Percentiles rank a stretch among this genome's conserved stretches.
These are phyloP conservation scores for Moringa oleifera DNA, from an alignment of 345 rosid species.

Conservation along the genomic window DNA sequence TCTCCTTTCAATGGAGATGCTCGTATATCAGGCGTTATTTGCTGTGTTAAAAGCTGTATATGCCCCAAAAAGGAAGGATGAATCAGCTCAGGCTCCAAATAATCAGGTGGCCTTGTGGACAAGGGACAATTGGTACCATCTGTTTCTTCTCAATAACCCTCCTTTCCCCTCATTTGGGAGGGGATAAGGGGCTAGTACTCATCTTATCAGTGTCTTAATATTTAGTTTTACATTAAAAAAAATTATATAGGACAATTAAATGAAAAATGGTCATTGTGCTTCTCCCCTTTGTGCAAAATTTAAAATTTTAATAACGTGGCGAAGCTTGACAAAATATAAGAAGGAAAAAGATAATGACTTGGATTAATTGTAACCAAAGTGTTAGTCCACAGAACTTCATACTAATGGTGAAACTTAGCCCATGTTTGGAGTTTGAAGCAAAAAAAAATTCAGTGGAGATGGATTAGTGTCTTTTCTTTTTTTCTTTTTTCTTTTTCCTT, in stretches of 20 bases:
- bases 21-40: not conserved
- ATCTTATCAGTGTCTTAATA: too few relatives aligned
- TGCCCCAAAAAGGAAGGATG: too few relatives aligned
- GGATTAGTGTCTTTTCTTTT: too few relatives aligned
- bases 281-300: not conserved
- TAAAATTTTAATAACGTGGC: not conserved
- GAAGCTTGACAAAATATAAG: not conserved
- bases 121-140: not conserved
- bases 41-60: conserved; percentile 2
- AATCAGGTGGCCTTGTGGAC: not conserved
- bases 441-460: too few relatives aligned
- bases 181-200: too few relatives aligned
- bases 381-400: too few relatives aligned
- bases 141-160: too few relatives aligned
- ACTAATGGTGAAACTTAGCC: too few relatives aligned
- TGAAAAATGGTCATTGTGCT: not conserved
- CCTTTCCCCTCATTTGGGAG: too few relatives aligned
- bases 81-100: not conserved
- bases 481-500: too few relatives aligned
- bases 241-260: too few relatives aligned
- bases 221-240: not conserved
- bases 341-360: not conserved
- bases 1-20: not conserved
- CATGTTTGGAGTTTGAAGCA: too few relatives aligned
- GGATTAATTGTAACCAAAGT: not conserved